Conservation (phyloP, 176 grass and related monocot species). For the Zoysia japonica region DNA sequence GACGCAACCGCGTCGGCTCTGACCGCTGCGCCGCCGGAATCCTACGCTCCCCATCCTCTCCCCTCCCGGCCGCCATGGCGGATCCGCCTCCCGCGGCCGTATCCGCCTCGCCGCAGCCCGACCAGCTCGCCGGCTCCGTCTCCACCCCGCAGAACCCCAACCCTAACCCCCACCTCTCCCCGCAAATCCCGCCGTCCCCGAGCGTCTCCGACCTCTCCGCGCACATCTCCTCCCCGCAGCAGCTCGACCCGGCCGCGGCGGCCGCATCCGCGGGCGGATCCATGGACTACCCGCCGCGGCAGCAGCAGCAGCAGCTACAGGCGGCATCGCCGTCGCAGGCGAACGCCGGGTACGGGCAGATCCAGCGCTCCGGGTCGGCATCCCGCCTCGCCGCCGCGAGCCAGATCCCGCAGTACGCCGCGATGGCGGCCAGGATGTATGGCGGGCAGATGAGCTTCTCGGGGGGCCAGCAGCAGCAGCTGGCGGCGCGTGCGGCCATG, state of each 20-base stretch:
- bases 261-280: constrained; percentile 34
- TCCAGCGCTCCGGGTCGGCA: constrained; percentile 52
- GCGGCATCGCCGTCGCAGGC: constrained; percentile 61
- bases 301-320: constrained; percentile 58
- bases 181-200: constrained; percentile 67
- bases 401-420: constrained; percentile 62
- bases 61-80: constrained; percentile 46
- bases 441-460: constrained; percentile 79
- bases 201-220: constrained; percentile 57
- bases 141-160: constrained; percentile 66
- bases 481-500: constrained; percentile 62
- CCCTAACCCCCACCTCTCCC: constrained; percentile 57
- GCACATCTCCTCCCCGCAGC: constrained; percentile 63
- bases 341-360: constrained; percentile 44
- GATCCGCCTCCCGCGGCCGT: constrained; percentile 52
- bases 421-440: constrained; percentile 74
- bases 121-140: constrained; percentile 45
- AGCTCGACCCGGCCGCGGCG: constrained; percentile 49
- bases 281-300: constrained; percentile 51
- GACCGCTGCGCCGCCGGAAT: constrained; percentile 45
- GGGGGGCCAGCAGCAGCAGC: constrained; percentile 68
- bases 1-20: constrained; percentile 44
- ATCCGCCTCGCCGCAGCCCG: constrained; percentile 56
- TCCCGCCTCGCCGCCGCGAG: constrained; percentile 41
- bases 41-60: not conserved